Evolutionary conservation across 2,329 filamentous ascomycete species (phyloP).

Genomic region (Colletotrichum lupini): DNA sequence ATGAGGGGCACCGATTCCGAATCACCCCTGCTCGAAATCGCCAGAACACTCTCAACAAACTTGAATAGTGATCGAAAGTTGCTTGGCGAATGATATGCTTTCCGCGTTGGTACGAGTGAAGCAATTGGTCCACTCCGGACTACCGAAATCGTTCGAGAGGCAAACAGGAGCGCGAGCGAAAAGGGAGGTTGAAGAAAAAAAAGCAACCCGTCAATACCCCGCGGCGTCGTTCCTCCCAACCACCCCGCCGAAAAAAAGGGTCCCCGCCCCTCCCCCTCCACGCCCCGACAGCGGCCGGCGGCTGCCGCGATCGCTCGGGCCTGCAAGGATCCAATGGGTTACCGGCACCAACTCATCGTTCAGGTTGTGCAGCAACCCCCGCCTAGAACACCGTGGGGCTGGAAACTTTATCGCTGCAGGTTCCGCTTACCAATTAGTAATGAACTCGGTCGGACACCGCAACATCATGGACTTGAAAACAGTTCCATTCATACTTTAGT

Average conservation of each 20-base stretch:
- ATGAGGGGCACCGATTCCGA: conserved; percentile 10
- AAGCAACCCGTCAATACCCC: background rate
- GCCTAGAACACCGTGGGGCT: background rate
- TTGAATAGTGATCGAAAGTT: background rate
- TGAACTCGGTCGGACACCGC: too few relatives aligned
- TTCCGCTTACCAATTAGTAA: background rate
- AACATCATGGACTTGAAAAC: background rate
- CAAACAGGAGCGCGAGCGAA: background rate
- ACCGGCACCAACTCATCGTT: too few relatives aligned
- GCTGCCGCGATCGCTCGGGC: conserved; percentile 8
- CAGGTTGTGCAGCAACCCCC: background rate
- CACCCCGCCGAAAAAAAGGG: background rate
- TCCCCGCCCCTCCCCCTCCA: background rate
- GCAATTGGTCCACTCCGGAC: too few relatives aligned
- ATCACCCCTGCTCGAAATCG: background rate
- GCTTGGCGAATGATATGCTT: too few relatives aligned
- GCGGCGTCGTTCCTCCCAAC: background rate
- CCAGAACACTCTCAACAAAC: too few relatives aligned
- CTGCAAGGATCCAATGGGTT: background rate
- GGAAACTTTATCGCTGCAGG: background rate
- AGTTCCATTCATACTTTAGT: too few relatives aligned
- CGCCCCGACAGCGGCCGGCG: conserved; percentile 7
- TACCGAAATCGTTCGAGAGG: background rate
- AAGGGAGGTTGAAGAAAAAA: background rate
- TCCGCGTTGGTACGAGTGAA: too few relatives aligned